A percentile compares a stretch with the other conserved stretches of the same genome.
Conservation (phyloP, 495 filamentous ascomycete genomes). For the Neurospora sp. region DNA sequence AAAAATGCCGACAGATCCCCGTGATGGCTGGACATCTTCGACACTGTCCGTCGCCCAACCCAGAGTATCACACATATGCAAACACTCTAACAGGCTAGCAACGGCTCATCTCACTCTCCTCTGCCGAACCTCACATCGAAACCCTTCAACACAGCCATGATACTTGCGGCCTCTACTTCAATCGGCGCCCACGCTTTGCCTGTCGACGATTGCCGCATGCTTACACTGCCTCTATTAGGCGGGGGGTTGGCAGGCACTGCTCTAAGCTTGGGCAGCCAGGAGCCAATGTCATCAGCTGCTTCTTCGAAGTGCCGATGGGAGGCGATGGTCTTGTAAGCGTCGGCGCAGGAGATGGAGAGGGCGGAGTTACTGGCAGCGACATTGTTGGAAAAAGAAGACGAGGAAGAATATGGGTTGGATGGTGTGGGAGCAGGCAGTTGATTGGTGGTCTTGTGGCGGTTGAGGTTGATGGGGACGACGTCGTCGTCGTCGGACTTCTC, state of each 20-base stretch:
- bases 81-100: neutral
- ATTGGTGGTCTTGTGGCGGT: neutral
- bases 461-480: neutral
- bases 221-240: conserved; percentile 3
- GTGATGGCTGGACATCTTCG: neutral
- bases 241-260: conserved; percentile 36
- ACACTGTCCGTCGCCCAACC: neutral
- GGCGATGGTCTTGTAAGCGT: conserved; percentile 72
- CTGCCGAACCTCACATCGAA: conserved; percentile 71
- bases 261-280: conserved; percentile 65
- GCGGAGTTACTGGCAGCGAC: conserved; percentile 1
- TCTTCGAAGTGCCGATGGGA: conserved; percentile 71
- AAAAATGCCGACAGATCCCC: neutral
- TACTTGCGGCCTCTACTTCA: conserved; percentile 77
- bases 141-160: conserved; percentile 74
- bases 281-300: conserved; percentile 63
- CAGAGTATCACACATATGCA: neutral
- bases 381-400: too few species aligned
- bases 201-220: conserved; percentile 3
- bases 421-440: neutral
- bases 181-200: conserved; percentile 40
- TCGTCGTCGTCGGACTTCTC: conserved; percentile 2
- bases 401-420: neutral
- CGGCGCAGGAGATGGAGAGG: conserved; percentile 54
- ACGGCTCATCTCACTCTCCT: conserved; percentile 12